These are phyloP conservation scores for Colletotrichum salicis DNA, from an alignment of 2,329 filamentous ascomycete species.

Conservation along the genomic window DNA sequence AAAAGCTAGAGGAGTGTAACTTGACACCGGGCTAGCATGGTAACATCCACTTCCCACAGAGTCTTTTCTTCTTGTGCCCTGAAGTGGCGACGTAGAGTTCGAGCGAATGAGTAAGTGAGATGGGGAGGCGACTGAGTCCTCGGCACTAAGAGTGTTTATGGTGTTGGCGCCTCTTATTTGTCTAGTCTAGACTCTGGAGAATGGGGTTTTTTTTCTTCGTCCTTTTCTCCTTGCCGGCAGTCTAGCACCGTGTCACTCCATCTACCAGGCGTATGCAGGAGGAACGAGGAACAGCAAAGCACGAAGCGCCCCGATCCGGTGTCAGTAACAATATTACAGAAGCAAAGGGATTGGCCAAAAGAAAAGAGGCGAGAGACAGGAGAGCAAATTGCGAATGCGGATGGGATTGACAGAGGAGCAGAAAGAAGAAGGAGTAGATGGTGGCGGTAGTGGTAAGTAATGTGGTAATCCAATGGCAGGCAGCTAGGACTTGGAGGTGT, in stretches of 20 bases:
- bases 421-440: neutral
- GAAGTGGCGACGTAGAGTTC: conserved; percentile 14
- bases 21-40: neutral
- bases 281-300: neutral
- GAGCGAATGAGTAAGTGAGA: conserved; percentile 25
- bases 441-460: conserved; percentile 1
- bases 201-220: neutral
- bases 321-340: neutral
- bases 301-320: neutral
- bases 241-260: neutral
- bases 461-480: neutral
- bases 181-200: neutral
- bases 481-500: neutral
- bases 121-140: conserved; percentile 14
- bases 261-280: neutral
- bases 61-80: neutral
- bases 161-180: conserved; percentile 5
- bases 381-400: conserved; percentile 31
- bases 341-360: neutral
- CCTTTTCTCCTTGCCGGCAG: neutral
- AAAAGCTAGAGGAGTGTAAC: conserved; percentile 15
- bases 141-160: conserved; percentile 1
- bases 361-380: conserved; percentile 12
- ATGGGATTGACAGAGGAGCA: conserved; percentile 10
- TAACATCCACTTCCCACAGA: neutral